Percentiles rank a stretch among this genome's conserved stretches.
Conservation (phyloP, 1,284 basidiomycete genomes). For the Apiotrichum laibachii region DNA sequence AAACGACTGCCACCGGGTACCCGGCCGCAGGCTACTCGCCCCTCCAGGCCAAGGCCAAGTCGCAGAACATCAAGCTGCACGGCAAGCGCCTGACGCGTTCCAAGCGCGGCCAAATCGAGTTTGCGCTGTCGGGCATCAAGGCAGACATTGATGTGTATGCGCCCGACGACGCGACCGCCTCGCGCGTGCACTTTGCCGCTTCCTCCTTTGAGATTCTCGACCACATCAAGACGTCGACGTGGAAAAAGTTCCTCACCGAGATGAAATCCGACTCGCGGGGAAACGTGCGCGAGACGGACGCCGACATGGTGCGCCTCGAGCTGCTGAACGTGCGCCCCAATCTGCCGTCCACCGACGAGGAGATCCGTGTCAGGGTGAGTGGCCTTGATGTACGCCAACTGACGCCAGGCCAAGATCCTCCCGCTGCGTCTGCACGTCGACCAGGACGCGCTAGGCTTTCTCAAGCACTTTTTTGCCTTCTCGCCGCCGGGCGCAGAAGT, state of each 20-base stretch:
- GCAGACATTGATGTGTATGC: conserved; percentile 67
- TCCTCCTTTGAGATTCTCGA: conserved; percentile 84
- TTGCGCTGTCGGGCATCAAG: conserved; percentile 65
- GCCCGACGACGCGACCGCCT: conserved; percentile 59
- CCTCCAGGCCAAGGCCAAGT: conserved; percentile 33
- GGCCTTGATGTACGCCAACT: not conserved
- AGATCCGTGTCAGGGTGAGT: conserved; percentile 75
- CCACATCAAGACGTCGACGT: conserved; percentile 96
- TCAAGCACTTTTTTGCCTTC: conserved; percentile 95
- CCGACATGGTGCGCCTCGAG: conserved; percentile 89
- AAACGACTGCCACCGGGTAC: not conserved
- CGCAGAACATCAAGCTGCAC: conserved; percentile 37
- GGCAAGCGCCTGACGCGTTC: conserved; percentile 64
- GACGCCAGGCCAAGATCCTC: conserved; percentile 71
- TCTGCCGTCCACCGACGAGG: conserved; percentile 60
- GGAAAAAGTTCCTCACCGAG: conserved; percentile 92
- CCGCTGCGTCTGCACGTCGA: conserved; percentile 92
- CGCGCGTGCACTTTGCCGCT: conserved; percentile 64
- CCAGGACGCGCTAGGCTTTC: conserved; percentile 95
- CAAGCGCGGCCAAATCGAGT: conserved; percentile 76
- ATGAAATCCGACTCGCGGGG: conserved; percentile 76
- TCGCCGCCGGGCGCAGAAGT: conserved; percentile 58
- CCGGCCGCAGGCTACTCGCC: conserved; percentile 30
- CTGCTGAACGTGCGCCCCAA: conserved; percentile 70
- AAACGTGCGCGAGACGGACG: conserved; percentile 80